A percentile compares a stretch with the other conserved stretches of the same genome.
Conservation (phyloP, 2,329 filamentous ascomycete genomes). For the Zelopaecilomyces penicillatus region DNA sequence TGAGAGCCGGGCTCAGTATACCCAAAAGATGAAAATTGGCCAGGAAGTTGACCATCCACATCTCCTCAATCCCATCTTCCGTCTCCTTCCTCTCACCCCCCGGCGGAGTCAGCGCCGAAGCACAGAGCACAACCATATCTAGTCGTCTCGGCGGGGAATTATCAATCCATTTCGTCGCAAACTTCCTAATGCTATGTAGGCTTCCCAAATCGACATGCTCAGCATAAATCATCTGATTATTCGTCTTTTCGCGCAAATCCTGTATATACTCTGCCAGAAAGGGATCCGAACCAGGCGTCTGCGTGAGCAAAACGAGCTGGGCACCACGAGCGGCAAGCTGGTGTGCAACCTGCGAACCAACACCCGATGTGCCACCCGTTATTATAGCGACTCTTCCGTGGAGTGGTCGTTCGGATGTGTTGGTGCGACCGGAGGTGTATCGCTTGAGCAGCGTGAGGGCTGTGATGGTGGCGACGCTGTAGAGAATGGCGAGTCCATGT, state of each 20-base stretch:
- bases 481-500: conserved; percentile 34
- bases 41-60: conserved; percentile 92
- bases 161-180: conserved; percentile 97
- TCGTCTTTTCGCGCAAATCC: conserved; percentile 67
- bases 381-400: conserved; percentile 91
- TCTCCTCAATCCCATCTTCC: conserved; percentile 73
- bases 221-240: conserved; percentile 85
- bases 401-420: conserved; percentile 71
- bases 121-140: conserved; percentile 87
- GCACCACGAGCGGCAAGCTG: conserved; percentile 75
- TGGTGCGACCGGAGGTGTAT: conserved; percentile 69
- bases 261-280: conserved; percentile 91
- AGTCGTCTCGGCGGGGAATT: conserved; percentile 82
- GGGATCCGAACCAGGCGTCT: conserved; percentile 69
- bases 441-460: conserved; percentile 50
- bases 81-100: conserved; percentile 55
- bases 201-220: conserved; percentile 88
- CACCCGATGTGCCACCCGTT: conserved; percentile 88
- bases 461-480: conserved; percentile 27
- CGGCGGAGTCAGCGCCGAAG: conserved; percentile 64
- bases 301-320: conserved; percentile 84
- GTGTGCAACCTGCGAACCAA: conserved; percentile 69
- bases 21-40: conserved; percentile 92
- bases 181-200: conserved; percentile 82
- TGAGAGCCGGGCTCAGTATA: conserved; percentile 81